Conservation (phyloP, 495 filamentous ascomycete genomes). For the Aspergillus campestris region DNA sequence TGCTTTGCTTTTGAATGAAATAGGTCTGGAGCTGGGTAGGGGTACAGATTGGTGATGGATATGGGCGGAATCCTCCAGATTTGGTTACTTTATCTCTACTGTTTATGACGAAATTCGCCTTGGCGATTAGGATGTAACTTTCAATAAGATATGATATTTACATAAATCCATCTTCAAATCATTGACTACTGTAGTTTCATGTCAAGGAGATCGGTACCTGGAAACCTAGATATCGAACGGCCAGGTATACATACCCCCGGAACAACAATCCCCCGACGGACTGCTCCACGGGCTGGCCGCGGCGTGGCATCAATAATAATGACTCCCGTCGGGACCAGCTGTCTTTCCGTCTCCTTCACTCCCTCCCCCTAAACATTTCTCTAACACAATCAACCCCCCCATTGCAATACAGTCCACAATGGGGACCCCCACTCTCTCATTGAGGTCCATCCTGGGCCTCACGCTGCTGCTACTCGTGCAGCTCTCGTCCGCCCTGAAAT, state of each 20-base stretch:
- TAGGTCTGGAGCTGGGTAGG: not conserved
- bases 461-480: slow-evolving; percentile 41
- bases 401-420: slow-evolving; percentile 18
- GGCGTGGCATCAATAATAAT: slow-evolving; percentile 21
- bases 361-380: slow-evolving; percentile 3
- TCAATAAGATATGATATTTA: no score
- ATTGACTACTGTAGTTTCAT: no score
- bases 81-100: no score
- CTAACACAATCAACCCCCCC: slow-evolving; percentile 19
- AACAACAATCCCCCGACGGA: slow-evolving; percentile 3
- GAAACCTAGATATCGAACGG: no score
- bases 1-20: not conserved
- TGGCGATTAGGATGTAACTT: no score
- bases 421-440: slow-evolving; percentile 24
- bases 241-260: not conserved
- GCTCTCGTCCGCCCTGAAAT: slow-evolving; percentile 72
- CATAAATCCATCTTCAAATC: no score
- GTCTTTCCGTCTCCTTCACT: slow-evolving; percentile 10
- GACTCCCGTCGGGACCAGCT: no score
- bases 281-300: not conserved
- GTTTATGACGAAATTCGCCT: no score
- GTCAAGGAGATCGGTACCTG: no score
- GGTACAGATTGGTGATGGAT: no score
- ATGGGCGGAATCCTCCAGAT: no score
- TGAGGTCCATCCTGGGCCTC: slow-evolving; percentile 29